Evolutionary conservation across 1,284 basidiomycete species (phyloP).

Genomic region (Cystobasidium pallidum): DNA sequence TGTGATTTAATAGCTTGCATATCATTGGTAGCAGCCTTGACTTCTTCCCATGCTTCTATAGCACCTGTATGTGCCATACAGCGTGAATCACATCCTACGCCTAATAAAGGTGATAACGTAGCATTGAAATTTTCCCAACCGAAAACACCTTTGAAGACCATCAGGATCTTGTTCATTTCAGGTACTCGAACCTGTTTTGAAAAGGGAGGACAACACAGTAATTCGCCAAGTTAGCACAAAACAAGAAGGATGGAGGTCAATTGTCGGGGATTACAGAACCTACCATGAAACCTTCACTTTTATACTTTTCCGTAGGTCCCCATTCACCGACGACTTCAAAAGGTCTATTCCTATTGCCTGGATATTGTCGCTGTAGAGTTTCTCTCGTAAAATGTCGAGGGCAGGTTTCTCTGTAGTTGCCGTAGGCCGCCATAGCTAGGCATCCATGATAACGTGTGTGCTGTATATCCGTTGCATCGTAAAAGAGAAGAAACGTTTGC

Average conservation of each 20-base stretch:
- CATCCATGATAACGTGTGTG: slow-evolving; percentile 27
- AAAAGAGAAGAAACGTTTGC: no score
- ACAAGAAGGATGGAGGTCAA: neutral
- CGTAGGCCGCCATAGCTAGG: slow-evolving; percentile 20
- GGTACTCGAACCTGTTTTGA: slow-evolving; percentile 32
- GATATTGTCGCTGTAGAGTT: slow-evolving; percentile 42
- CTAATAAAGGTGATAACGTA: slow-evolving; percentile 35
- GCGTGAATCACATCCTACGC: slow-evolving; percentile 39
- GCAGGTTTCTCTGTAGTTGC: slow-evolving; percentile 36
- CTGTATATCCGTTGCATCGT: no score
- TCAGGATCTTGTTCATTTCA: slow-evolving; percentile 41
- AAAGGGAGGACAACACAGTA: no score
- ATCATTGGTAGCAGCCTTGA: slow-evolving; percentile 43
- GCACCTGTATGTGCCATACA: slow-evolving; percentile 45
- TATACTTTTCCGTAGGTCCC: slow-evolving; percentile 38
- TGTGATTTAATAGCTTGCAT: slow-evolving; percentile 37
- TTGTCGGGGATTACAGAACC: neutral
- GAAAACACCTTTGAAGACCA: slow-evolving; percentile 43
- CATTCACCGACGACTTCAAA: slow-evolving; percentile 43
- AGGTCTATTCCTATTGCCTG: slow-evolving; percentile 40
- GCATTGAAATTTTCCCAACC: slow-evolving; percentile 46
- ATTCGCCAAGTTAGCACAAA: no score
- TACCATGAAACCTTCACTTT: slow-evolving; percentile 42
- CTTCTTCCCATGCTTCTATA: slow-evolving; percentile 44
- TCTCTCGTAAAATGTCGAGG: slow-evolving; percentile 37